Conservation (phyloP, 768 basidiomycete genomes). For the Clavaria fumosa region DNA sequence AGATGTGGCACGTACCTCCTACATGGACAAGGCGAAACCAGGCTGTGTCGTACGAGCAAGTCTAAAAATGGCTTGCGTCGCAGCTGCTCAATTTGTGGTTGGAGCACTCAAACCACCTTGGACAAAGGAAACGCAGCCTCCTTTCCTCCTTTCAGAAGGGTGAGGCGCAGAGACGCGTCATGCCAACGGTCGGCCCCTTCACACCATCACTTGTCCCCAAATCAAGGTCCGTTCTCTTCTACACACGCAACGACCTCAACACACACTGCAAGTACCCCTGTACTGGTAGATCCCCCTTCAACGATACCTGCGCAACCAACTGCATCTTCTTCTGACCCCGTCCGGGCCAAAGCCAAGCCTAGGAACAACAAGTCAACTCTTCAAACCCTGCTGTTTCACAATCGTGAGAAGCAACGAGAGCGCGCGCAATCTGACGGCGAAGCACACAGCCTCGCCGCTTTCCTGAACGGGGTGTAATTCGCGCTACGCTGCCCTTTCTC, state of each 20-base stretch:
- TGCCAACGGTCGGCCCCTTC: no score
- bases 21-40: conserved; percentile 23
- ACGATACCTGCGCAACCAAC: no score
- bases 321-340: no score
- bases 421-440: no score
- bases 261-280: conserved; percentile 6
- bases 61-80: conserved; percentile 11
- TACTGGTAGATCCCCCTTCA: no score
- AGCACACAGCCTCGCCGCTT: no score
- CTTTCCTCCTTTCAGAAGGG: no score
- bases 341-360: no score
- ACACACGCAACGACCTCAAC: conserved; percentile 2
- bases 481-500: no score
- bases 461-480: conserved; percentile 34
- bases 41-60: conserved; percentile 18
- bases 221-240: conserved; percentile 4
- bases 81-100: conserved; percentile 21
- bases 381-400: conserved; percentile 48
- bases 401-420: conserved; percentile 42
- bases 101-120: conserved; percentile 11
- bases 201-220: not conserved
- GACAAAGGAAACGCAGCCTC: conserved; percentile 7
- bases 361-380: conserved; percentile 46
- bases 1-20: conserved; percentile 39
- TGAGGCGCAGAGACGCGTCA: no score